phyloP scores from a whole-genome alignment of 2,329 filamentous ascomycete genomes.

The Dothideomycetes sp. region DNA sequence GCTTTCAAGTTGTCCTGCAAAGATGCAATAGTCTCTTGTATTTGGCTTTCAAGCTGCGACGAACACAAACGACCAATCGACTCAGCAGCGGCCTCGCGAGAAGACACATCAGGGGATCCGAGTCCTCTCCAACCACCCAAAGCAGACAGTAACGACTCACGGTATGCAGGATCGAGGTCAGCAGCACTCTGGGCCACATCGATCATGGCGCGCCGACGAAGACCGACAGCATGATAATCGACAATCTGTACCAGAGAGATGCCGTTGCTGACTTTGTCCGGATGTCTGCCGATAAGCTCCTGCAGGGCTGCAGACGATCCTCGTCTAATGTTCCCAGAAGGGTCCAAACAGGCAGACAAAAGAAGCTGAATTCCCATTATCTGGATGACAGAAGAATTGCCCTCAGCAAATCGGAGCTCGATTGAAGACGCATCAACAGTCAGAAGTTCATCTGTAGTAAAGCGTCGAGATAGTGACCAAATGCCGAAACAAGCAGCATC shows the following conservation, averaged over 20 bases:
- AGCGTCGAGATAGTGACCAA: slow-evolving; percentile 84
- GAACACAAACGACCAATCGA: slow-evolving; percentile 45
- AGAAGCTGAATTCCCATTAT: slow-evolving; percentile 73
- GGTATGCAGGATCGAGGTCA: slow-evolving; percentile 53
- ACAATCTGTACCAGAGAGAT: slow-evolving; percentile 82
- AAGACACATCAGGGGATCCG: slow-evolving; percentile 65
- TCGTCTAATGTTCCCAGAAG: slow-evolving; percentile 84
- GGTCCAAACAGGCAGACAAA: slow-evolving; percentile 73
- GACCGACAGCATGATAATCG: slow-evolving; percentile 86
- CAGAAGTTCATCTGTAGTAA: slow-evolving; percentile 68
- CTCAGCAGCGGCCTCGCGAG: slow-evolving; percentile 61
- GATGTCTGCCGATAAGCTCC: slow-evolving; percentile 86
- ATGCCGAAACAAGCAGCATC: slow-evolving; percentile 95
- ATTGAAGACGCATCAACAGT: slow-evolving; percentile 39
- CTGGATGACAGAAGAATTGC: slow-evolving; percentile 37
- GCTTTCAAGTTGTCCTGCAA: neutral
- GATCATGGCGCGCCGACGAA: slow-evolving; percentile 72
- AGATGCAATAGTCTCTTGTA: neutral
- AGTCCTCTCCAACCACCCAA: slow-evolving; percentile 81
- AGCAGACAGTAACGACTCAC: slow-evolving; percentile 58
- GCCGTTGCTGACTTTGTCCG: slow-evolving; percentile 70
- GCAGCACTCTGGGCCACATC: slow-evolving; percentile 65
- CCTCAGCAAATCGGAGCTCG: neutral
- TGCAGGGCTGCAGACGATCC: slow-evolving; percentile 90
- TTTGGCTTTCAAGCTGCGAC: neutral